Evolutionary conservation across 2,329 filamentous ascomycete species (phyloP).

Genomic region (Pseudopithomyces maydicus): DNA sequence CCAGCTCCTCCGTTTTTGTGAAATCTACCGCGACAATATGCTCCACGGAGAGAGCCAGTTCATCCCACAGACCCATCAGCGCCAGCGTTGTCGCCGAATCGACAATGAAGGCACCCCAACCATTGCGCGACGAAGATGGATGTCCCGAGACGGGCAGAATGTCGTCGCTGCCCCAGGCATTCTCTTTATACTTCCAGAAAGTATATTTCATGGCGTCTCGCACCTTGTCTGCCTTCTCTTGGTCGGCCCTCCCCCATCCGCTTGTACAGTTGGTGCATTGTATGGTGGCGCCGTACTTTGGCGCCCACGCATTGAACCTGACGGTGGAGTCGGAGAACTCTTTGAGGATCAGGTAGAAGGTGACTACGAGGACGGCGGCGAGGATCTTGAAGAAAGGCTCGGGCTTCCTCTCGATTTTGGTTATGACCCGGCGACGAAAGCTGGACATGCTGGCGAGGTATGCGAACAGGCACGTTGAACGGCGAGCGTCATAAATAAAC

Average conservation of each 20-base stretch:
- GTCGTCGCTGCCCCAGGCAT: constrained; percentile 49
- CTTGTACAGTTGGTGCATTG: constrained; percentile 42
- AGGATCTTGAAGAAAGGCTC: constrained; percentile 50
- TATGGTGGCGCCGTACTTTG: constrained; percentile 32
- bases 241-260: constrained; percentile 41
- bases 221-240: constrained; percentile 39
- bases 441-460: constrained; percentile 31
- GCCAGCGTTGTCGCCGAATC: constrained; percentile 48
- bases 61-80: constrained; percentile 50
- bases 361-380: constrained; percentile 45
- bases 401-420: constrained; percentile 46
- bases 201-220: constrained; percentile 48
- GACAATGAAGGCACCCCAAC: constrained; percentile 51
- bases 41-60: constrained; percentile 46
- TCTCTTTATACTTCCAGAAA: constrained; percentile 45
- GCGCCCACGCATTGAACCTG: constrained; percentile 15
- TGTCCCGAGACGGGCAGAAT: constrained; percentile 46
- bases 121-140: constrained; percentile 42
- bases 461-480: constrained; percentile 17
- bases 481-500: too few species aligned
- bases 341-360: constrained; percentile 47
- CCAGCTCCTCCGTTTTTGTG: constrained; percentile 36
- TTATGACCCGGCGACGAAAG: constrained; percentile 44
- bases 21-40: constrained; percentile 48
- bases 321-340: constrained; percentile 41